Conservation (phyloP, 768 basidiomycete genomes). For the Mycena vitilis region DNA sequence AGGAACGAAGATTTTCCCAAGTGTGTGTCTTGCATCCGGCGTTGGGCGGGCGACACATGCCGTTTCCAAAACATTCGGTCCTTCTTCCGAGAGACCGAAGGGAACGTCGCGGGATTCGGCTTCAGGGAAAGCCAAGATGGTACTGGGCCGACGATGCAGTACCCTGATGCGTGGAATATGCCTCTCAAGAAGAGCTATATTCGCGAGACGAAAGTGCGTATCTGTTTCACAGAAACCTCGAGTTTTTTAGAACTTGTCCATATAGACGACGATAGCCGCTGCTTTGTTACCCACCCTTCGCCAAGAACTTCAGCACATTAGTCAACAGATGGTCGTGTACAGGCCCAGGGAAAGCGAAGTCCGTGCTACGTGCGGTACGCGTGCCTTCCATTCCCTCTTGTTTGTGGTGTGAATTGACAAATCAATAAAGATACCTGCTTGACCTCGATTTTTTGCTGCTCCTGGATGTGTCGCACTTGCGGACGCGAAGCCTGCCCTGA, state of each 20-base stretch:
- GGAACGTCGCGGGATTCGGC: constrained; percentile 72
- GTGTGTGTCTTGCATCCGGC: constrained; percentile 86
- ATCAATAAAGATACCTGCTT: constrained; percentile 84
- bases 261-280: constrained; percentile 73
- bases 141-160: constrained; percentile 70
- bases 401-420: constrained; percentile 9
- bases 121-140: constrained; percentile 74
- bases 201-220: constrained; percentile 68
- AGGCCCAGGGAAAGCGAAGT: constrained; percentile 85
- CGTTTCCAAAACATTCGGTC: constrained; percentile 88
- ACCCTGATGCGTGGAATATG: constrained; percentile 77
- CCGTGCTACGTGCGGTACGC: constrained; percentile 85
- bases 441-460: constrained; percentile 90
- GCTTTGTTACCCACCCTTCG: constrained; percentile 76
- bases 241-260: constrained; percentile 30
- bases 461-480: constrained; percentile 92
- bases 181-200: constrained; percentile 62
- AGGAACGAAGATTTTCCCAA: constrained; percentile 78
- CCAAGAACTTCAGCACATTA: constrained; percentile 72
- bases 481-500: constrained; percentile 91
- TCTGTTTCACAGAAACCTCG: neutral
- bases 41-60: constrained; percentile 90
- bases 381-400: constrained; percentile 17
- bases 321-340: constrained; percentile 68
- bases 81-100: constrained; percentile 72